Percentiles rank a stretch among this genome's conserved stretches.
Evolutionary conservation across 768 basidiomycete genomes (phyloP).

Genomic region (Lyophyllum decastes): DNA sequence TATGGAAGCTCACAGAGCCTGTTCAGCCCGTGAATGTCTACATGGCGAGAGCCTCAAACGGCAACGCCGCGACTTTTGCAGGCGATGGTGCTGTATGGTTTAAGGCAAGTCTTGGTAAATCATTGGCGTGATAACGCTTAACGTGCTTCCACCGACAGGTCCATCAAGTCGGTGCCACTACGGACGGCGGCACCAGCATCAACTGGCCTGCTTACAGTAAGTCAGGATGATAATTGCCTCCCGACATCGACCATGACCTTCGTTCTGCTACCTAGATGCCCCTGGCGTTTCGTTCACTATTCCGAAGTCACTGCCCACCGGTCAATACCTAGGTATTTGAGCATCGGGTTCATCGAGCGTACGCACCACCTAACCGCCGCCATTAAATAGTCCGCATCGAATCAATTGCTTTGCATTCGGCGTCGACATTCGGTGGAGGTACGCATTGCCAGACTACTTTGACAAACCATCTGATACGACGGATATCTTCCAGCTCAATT

Average conservation of each 20-base stretch:
- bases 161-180: conserved; percentile 43
- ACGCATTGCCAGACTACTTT: conserved; percentile 11
- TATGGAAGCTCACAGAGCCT: neutral
- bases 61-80: conserved; percentile 37
- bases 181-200: conserved; percentile 47
- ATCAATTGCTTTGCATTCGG: conserved; percentile 40
- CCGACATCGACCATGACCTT: neutral
- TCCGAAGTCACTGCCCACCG: conserved; percentile 34
- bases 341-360: neutral
- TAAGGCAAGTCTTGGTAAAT: conserved; percentile 21
- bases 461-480: neutral
- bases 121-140: neutral
- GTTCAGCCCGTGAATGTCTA: conserved; percentile 32
- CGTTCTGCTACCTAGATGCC: conserved; percentile 3
- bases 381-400: conserved; percentile 33
- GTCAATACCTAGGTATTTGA: conserved; percentile 30
- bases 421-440: conserved; percentile 36
- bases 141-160: conserved; percentile 24
- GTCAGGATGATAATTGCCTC: conserved; percentile 3
- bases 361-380: neutral
- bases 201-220: conserved; percentile 45
- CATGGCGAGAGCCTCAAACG: conserved; percentile 42
- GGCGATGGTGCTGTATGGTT: conserved; percentile 53
- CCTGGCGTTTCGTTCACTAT: conserved; percentile 35
- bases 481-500: conserved; percentile 25